Evolutionary conservation across 1,284 basidiomycete genomes (phyloP).

Genomic region (Schizophyllum commune): DNA sequence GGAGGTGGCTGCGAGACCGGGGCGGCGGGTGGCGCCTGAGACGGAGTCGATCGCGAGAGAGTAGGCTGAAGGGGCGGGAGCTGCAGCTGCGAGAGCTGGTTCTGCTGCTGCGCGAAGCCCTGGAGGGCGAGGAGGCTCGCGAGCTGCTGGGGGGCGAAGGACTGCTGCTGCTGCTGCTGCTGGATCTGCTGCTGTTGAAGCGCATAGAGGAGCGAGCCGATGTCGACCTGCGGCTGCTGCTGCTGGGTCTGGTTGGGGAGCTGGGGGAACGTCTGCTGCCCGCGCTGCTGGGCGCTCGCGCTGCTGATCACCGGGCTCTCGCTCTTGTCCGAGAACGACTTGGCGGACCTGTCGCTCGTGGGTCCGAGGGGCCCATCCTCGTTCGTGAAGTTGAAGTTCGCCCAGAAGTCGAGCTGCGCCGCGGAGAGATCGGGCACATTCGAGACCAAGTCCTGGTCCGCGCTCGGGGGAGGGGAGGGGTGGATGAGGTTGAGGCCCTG

Average conservation of each 20-base stretch:
- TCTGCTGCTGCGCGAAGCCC: neutral
- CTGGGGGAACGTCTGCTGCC: conserved; percentile 3
- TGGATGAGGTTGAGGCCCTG: conserved; percentile 75
- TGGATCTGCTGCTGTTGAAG: neutral
- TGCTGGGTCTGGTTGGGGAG: conserved; percentile 26
- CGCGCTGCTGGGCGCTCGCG: conserved; percentile 23
- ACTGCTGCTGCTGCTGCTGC: neutral
- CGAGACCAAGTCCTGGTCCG: conserved; percentile 48
- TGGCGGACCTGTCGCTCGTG: neutral
- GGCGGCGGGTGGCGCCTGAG: conserved; percentile 5
- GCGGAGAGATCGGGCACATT: conserved; percentile 48
- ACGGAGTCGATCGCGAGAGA: neutral
- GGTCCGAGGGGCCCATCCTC: conserved; percentile 44
- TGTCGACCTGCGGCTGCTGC: conserved; percentile 33
- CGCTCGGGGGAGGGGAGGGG: conserved; percentile 28
- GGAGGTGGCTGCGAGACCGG: conserved; percentile 25
- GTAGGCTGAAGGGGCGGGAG: neutral
- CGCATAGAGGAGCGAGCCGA: conserved; percentile 32
- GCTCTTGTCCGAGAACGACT: neutral
- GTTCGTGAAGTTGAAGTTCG: conserved; percentile 70
- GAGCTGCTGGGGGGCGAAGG: neutral
- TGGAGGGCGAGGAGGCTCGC: neutral
- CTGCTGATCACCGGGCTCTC: conserved; percentile 15
- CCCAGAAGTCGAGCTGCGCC: conserved; percentile 80
- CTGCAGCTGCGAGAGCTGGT: neutral